Evolutionary conservation across 2,329 filamentous ascomycete species (phyloP).

Genomic region (Cladosporium oxysporum): DNA sequence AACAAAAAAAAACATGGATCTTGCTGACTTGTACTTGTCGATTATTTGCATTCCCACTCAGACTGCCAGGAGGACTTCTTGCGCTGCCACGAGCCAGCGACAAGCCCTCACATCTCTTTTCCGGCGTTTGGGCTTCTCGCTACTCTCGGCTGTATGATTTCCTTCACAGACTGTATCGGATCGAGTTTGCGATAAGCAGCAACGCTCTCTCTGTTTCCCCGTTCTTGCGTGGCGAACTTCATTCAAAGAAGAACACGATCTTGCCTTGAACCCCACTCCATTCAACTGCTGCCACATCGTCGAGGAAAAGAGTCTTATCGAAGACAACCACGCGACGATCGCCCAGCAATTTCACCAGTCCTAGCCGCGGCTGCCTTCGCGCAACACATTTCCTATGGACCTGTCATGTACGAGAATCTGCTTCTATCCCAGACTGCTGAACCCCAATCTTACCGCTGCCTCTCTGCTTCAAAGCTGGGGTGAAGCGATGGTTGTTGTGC

Average conservation of each 20-base stretch:
- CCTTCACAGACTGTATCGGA: conserved; percentile 15
- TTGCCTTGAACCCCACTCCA: not conserved
- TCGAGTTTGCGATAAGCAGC: conserved; percentile 12
- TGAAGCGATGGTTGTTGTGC: conserved; percentile 8
- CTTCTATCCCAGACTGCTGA: conserved; percentile 10
- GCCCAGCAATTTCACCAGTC: conserved; percentile 8
- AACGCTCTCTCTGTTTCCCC: not conserved
- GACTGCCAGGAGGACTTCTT: conserved; percentile 10
- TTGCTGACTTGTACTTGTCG: conserved; percentile 14
- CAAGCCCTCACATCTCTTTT: not conserved
- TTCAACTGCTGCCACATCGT: not conserved
- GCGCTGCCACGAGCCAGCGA: not conserved
- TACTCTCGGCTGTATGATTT: conserved; percentile 5
- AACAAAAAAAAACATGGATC: conserved; percentile 7
- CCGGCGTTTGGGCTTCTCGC: conserved; percentile 13
- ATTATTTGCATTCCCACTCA: conserved; percentile 9
- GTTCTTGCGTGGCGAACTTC: not conserved
- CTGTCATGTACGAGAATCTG: conserved; percentile 10
- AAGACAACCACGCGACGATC: not conserved
- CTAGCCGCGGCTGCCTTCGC: conserved; percentile 17
- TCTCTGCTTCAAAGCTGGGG: conserved; percentile 5
- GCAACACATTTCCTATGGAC: conserved; percentile 14
- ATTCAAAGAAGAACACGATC: not conserved
- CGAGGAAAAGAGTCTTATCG: not conserved
- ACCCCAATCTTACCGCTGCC: conserved; percentile 8